Evolutionary conservation across 192 early-diverging fungal species (phyloP).

Genomic region (Phlyctochytrium bullatum): DNA sequence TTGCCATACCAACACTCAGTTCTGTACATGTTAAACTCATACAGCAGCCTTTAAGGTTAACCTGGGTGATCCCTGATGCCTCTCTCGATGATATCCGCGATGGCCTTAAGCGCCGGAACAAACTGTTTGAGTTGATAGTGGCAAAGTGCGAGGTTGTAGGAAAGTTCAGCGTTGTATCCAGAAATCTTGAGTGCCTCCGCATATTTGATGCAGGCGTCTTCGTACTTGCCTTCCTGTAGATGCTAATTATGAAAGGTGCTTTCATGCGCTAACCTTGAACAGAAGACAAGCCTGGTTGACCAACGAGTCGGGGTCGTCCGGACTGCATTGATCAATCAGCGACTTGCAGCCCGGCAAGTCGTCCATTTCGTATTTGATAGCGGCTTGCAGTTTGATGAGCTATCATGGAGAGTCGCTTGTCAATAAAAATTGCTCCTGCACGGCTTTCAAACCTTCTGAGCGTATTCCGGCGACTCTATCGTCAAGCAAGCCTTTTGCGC

Average conservation of each 20-base stretch:
- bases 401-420: too few relatives aligned
- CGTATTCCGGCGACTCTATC: constrained; percentile 43
- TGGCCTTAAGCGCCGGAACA: constrained; percentile 55
- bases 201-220: constrained; percentile 51
- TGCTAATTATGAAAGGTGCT: constrained; percentile 11
- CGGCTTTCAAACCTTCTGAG: constrained; percentile 44
- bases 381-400: constrained; percentile 57
- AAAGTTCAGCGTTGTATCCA: constrained; percentile 56
- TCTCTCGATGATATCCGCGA: constrained; percentile 62
- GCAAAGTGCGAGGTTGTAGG: constrained; percentile 57
- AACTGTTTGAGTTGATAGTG: constrained; percentile 55
- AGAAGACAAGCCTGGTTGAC: constrained; percentile 57
- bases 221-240: constrained; percentile 54
- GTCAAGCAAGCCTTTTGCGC: constrained; percentile 50
- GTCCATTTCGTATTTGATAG: constrained; percentile 58
- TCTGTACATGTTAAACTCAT: constrained; percentile 35
- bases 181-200: constrained; percentile 48
- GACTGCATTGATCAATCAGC: constrained; percentile 48
- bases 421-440: not conserved
- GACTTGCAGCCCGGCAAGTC: constrained; percentile 55
- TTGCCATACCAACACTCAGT: constrained; percentile 62
- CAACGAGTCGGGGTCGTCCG: constrained; percentile 54
- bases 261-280: constrained; percentile 41
- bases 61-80: constrained; percentile 63
- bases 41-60: constrained; percentile 11